Evolutionary conservation across 169 alveolate genomes (phyloP).

Genomic region (Sarcocystis neurona): DNA sequence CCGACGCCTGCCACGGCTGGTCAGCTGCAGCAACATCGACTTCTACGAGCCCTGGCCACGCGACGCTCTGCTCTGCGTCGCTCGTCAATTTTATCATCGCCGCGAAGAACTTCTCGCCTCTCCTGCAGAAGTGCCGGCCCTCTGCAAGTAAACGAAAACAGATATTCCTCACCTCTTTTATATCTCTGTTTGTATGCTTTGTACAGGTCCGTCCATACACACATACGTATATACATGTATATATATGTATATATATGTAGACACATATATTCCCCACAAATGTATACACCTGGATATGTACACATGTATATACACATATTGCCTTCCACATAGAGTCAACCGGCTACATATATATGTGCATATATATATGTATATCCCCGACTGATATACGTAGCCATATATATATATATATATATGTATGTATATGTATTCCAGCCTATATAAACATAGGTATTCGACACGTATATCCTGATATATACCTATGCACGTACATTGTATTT

Average conservation of each 20-base stretch:
- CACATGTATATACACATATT: too few species aligned
- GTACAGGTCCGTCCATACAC: too few species aligned
- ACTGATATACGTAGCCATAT: background rate
- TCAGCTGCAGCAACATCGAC: constrained; percentile 43
- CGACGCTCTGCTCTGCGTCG: constrained; percentile 91
- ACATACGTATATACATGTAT: too few species aligned
- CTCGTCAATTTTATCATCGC: constrained; percentile 81
- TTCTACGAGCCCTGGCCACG: constrained; percentile 92
- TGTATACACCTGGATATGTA: too few species aligned
- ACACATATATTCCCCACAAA: too few species aligned
- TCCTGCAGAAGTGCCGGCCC: constrained; percentile 73
- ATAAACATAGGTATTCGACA: too few species aligned
- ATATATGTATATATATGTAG: too few species aligned
- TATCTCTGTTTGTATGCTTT: background rate
- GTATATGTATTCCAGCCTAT: background rate
- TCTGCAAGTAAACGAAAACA: constrained; percentile 73
- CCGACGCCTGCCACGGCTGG: constrained; percentile 52
- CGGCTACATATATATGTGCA: background rate
- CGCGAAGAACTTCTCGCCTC: constrained; percentile 80
- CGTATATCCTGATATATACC: too few species aligned
- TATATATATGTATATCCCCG: constrained; percentile 2
- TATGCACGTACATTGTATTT: background rate
- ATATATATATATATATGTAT: background rate
- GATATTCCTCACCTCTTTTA: background rate
- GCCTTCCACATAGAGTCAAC: background rate